Conservation (phyloP, 202 grass and related monocot genomes). For the Panicum virgatum region DNA sequence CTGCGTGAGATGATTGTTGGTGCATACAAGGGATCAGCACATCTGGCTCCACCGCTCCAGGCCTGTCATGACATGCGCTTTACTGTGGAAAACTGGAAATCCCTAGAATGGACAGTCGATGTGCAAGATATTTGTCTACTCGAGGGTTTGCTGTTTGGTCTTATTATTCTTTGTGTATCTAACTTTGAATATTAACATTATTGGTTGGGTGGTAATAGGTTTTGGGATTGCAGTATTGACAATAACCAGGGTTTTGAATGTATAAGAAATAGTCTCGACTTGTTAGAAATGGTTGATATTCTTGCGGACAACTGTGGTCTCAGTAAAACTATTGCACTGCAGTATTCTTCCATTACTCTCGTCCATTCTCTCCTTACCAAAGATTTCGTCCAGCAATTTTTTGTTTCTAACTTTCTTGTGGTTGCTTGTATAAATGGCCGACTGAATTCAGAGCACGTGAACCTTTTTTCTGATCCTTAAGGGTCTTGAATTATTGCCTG, state of each 20-base stretch:
- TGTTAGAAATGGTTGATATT: conserved; percentile 32
- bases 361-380: background rate
- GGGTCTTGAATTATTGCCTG: background rate
- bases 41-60: background rate
- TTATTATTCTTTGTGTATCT: conserved; percentile 48
- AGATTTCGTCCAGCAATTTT: background rate
- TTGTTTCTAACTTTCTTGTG: background rate
- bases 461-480: background rate
- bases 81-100: background rate
- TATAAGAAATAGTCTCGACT: conserved; percentile 27
- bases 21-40: background rate
- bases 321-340: conserved; percentile 12
- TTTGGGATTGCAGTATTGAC: conserved; percentile 11
- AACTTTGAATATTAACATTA: conserved; percentile 34
- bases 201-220: conserved; percentile 34
- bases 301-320: conserved; percentile 16
- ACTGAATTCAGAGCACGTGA: background rate
- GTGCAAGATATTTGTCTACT: conserved; percentile 20
- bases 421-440: background rate
- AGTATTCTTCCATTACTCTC: background rate
- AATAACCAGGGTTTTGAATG: conserved; percentile 38
- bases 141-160: conserved; percentile 29
- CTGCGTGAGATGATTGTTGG: conserved; percentile 25
- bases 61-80: background rate
- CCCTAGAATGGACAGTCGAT: background rate